Percentiles rank a stretch among this genome's conserved stretches.
Conservation (phyloP, 257 asterid species). For the Solanum appendiculatum region DNA sequence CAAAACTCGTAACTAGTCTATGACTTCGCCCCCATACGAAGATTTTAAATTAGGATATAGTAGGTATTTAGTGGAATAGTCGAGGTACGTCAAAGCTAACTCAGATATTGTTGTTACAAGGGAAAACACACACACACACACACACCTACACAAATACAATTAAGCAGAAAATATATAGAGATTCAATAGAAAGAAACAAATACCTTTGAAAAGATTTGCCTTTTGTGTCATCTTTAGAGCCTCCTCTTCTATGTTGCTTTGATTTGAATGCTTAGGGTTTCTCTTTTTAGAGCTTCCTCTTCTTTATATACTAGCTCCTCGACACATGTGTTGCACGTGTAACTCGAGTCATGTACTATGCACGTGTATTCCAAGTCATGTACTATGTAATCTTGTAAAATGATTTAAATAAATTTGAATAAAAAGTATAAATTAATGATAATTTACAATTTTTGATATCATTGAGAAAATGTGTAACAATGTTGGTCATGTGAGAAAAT, state of each 20-base stretch:
- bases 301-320: not conserved
- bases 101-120: not conserved
- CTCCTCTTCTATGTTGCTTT: not conserved
- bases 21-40: not conserved
- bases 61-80: not conserved
- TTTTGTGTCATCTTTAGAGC: not conserved
- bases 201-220: not conserved
- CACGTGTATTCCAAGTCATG: not conserved
- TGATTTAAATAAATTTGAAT: not conserved
- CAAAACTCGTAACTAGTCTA: not conserved
- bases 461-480: too few relatives aligned
- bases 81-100: not conserved
- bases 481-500: too few relatives aligned
- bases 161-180: not conserved
- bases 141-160: not conserved
- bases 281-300: not conserved
- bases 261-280: not conserved
- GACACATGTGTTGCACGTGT: not conserved
- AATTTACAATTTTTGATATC: not conserved
- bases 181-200: not conserved
- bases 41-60: not conserved
- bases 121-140: not conserved
- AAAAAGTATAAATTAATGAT: too few relatives aligned
- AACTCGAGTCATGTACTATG: not conserved
- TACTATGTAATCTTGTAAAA: not conserved